phyloP scores from a whole-genome alignment of 441 rosid genomes.

The Pelargonium australe region DNA sequence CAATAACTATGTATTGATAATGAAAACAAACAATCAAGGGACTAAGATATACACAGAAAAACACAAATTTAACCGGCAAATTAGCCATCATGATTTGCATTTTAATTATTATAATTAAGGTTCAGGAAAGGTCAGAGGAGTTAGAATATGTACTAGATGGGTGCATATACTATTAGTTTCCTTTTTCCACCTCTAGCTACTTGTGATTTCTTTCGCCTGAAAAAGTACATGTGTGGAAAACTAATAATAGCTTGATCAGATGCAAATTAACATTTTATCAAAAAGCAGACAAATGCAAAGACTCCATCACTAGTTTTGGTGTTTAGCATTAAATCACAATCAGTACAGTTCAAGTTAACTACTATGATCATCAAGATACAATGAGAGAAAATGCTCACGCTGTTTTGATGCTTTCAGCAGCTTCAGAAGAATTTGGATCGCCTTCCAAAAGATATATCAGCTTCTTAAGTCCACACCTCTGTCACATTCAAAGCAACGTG shows the following conservation, averaged over 20 bases:
- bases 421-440: constrained; percentile 72
- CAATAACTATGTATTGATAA: no score
- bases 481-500: neutral
- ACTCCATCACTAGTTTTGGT: no score
- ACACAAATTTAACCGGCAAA: no score
- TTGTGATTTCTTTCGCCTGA: no score
- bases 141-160: neutral
- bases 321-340: no score
- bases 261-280: neutral
- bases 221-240: neutral
- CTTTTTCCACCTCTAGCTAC: no score
- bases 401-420: constrained; percentile 89
- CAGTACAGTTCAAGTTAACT: no score
- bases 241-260: constrained; percentile 5
- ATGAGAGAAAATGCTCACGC: constrained; percentile 45
- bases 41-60: no score
- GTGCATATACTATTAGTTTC: neutral
- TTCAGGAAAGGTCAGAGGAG: neutral
- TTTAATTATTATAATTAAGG: neutral
- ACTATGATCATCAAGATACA: no score
- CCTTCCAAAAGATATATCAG: constrained; percentile 88
- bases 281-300: no score
- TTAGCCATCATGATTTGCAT: neutral
- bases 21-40: no score
- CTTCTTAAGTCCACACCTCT: constrained; percentile 91